Evolutionary conservation across 192 early-diverging fungal species (phyloP), one percentile per base, ranked within the genome.

Genomic region (Entomortierella parvispora): DNA sequence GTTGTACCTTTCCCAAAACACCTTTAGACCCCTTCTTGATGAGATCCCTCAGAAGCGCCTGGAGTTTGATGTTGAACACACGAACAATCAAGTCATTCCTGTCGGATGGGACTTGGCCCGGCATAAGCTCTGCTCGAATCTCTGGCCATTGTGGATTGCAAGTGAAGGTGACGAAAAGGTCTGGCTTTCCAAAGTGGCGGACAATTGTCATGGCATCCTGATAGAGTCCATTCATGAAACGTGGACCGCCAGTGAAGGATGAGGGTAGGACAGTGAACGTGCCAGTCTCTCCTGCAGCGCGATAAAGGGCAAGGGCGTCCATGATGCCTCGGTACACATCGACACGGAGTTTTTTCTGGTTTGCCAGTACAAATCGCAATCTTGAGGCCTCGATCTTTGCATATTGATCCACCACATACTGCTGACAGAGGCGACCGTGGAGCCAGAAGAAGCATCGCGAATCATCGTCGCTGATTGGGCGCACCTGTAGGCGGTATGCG

Each of bases 131-230:
- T 18, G 6, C 22, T 23, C 2, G 26, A 43, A 80, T 70, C 37
- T 80, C 62, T 1, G 55, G 56, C 78, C 78, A 80, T 1, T 47
- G 48, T 20, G 69, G 63, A 23, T 80, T 80, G 43, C 69, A 80
- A 32, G 57, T 80, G 33, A 80, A 53, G 15, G 63, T 80, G n/a
- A 67, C 66, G 43, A 80, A 80, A 15, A 80, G 23, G 52, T 71
- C 49, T 1, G 68, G 78, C 33, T 71, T 80, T 14, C 78, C 69
- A 60, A 66, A 28, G 25, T 1, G 23, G 8, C 56, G 34, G 37
- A 72, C 62, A 65, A 65, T 74, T 43, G 44, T 42, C 29, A 65
- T 59, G 14, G 54, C 50, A 65, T 65, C 47, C 11, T 67, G 58
- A 23, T 66, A 67, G 1, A 66, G 17, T 18, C 61, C 46, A 0